phyloP scores from a whole-genome alignment of 257 asterid species.

The Phtheirospermum japonicum region DNA sequence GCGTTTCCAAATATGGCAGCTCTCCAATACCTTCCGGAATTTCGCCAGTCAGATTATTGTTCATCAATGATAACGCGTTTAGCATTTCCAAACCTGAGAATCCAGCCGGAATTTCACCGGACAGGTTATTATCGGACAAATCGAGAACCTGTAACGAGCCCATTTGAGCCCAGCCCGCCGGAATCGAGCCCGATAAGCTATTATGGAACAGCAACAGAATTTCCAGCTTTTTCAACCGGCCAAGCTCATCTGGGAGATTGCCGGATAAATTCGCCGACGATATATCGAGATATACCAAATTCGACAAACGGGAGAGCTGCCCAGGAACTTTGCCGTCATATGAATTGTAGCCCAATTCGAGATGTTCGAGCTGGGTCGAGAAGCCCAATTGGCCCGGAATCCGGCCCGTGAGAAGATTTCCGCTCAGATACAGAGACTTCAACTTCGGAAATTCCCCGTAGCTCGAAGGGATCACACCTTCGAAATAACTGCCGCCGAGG shows the following conservation, averaged over 20 bases:
- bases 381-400: constrained; percentile 55
- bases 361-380: constrained; percentile 48
- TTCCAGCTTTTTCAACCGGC: constrained; percentile 46
- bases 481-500: constrained; percentile 86
- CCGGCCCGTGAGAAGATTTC: constrained; percentile 63
- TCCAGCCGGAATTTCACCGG: constrained; percentile 61
- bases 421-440: constrained; percentile 53
- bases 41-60: constrained; percentile 63
- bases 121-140: constrained; percentile 61
- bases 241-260: constrained; percentile 49
- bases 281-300: constrained; percentile 60
- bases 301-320: constrained; percentile 39
- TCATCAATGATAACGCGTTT: constrained; percentile 46
- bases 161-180: constrained; percentile 45
- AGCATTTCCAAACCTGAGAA: constrained; percentile 49
- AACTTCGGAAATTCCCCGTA: constrained; percentile 51
- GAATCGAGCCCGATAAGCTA: constrained; percentile 53
- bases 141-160: constrained; percentile 48
- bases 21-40: constrained; percentile 70
- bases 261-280: constrained; percentile 71
- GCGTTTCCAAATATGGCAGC: constrained; percentile 57
- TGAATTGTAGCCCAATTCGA: constrained; percentile 75
- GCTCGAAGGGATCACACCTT: constrained; percentile 56
- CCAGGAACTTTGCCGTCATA: constrained; percentile 53
- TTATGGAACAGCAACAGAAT: constrained; percentile 55